Base-by-base conservation (phyloP, 2,329 filamentous ascomycete genomes). In the Colletotrichum noveboracense region DNA sequence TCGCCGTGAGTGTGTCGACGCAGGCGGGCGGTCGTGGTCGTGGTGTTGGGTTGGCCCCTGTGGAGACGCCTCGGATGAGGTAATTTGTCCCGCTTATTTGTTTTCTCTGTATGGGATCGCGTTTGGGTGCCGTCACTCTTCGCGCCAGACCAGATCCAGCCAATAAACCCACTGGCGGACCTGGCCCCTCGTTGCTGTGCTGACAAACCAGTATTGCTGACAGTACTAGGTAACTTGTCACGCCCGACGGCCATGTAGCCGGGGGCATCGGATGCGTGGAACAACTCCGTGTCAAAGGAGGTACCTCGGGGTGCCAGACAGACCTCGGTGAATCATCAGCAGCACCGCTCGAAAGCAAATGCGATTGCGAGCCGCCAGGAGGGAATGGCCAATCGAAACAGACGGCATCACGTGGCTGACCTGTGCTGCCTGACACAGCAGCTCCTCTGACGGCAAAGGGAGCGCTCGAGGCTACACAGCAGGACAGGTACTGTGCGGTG, bases 191-290 rank as follows among this genome's bases (percentile, higher is more conserved):
- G 30, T 26, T 2, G 21, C 13, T 24, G 8, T 60, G 74, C 74
- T 76, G 74, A 76, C 74, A 73, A 73, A 75, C 69, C 55, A 58
- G 62, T n/a, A 28, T 70, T 58, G 66, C 60, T 71, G 67, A 58
- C 48, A 32, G 16, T 36, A 36, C 34, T 36, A 36, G 34, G 34
- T 56, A 13, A 28, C 55, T 28, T 24, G 21, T 18, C 21, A 28
- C 26, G 24, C 26, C 55, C 55, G 55, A 58, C 24, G 55, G 24
- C 26, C 55, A 58, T 43, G 26, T 26, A 8, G 24, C 60, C 36
- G 55, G 34, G 34, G 28, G 24, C 30, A 30, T 58, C 24, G 55
- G 26, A 28, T 21, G 58, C 58, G 16, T 30, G 58, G 58, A 30
- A 61, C 58, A 61, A 28, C 24, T 34, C 10, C 18, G 28, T 61